Evolutionary conservation across 441 rosid genomes (phyloP).

Genomic region (Hura crepitans): DNA sequence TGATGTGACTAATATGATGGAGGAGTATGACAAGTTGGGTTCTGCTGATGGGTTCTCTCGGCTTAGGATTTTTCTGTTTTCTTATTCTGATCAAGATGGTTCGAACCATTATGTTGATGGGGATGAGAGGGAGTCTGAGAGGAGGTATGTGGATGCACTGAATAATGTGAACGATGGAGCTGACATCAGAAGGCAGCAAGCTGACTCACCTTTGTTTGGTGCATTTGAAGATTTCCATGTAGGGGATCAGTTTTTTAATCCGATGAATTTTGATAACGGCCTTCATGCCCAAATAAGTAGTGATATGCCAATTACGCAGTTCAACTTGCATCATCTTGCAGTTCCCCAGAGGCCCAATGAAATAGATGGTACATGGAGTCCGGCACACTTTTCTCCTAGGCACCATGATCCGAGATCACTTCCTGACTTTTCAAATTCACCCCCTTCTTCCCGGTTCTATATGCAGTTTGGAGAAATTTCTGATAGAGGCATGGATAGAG

Average conservation of each 20-base stretch:
- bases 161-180: slow-evolving; percentile 69
- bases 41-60: slow-evolving; percentile 89
- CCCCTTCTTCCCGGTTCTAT: slow-evolving; percentile 65
- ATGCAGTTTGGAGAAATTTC: slow-evolving; percentile 61
- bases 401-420: slow-evolving; percentile 65
- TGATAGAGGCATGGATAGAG: slow-evolving; percentile 57
- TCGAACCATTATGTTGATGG: slow-evolving; percentile 59
- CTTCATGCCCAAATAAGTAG: slow-evolving; percentile 45
- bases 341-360: slow-evolving; percentile 78
- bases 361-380: slow-evolving; percentile 84
- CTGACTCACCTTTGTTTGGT: slow-evolving; percentile 54
- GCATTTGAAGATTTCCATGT: slow-evolving; percentile 50
- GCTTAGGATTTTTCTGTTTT: slow-evolving; percentile 86
- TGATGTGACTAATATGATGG: slow-evolving; percentile 95
- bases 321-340: slow-evolving; percentile 60
- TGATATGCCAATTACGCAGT: slow-evolving; percentile 51
- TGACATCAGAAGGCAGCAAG: slow-evolving; percentile 56
- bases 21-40: slow-evolving; percentile 93
- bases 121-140: slow-evolving; percentile 82
- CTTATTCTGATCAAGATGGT: slow-evolving; percentile 63
- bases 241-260: slow-evolving; percentile 58
- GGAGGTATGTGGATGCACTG: slow-evolving; percentile 94
- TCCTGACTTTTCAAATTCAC: slow-evolving; percentile 69
- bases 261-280: slow-evolving; percentile 52
- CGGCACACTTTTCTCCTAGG: slow-evolving; percentile 81